These are phyloP conservation scores for Diaporthe sp. DNA, from an alignment of 2,329 filamentous ascomycete genomes.

Conservation along the genomic window DNA sequence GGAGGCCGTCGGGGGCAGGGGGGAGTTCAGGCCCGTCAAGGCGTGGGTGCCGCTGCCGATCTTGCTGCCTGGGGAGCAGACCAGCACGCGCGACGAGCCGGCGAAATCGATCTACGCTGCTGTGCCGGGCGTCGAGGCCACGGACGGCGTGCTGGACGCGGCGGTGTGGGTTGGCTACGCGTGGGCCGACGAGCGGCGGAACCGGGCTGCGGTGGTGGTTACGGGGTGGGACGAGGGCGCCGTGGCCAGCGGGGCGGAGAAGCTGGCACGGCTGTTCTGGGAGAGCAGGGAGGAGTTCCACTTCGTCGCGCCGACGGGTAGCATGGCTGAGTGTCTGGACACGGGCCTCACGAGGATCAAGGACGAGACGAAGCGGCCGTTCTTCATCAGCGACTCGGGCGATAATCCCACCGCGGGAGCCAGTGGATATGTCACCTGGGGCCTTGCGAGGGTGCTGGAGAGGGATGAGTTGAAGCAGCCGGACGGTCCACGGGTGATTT, in stretches of 20 bases:
- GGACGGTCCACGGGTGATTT: constrained; percentile 60
- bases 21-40: constrained; percentile 58
- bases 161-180: constrained; percentile 70
- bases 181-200: constrained; percentile 68
- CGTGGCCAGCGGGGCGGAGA: constrained; percentile 57
- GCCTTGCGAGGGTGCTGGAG: constrained; percentile 59
- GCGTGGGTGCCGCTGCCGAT: constrained; percentile 67
- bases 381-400: constrained; percentile 68
- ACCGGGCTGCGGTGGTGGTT: constrained; percentile 63
- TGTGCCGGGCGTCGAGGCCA: constrained; percentile 58
- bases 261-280: constrained; percentile 64
- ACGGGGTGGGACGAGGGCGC: constrained; percentile 63
- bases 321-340: constrained; percentile 62
- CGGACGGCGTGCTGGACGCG: constrained; percentile 61
- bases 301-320: constrained; percentile 67
- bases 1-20: constrained; percentile 42
- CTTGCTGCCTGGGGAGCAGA: constrained; percentile 67
- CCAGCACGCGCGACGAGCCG: constrained; percentile 66
- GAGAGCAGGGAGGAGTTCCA: constrained; percentile 59
- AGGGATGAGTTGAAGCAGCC: constrained; percentile 59
- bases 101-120: constrained; percentile 64
- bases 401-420: constrained; percentile 70
- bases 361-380: constrained; percentile 56
- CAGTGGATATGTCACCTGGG: constrained; percentile 68
- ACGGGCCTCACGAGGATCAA: constrained; percentile 52